Conservation (phyloP, 148 eudicot species). For the Pharnaceum exiguum region DNA sequence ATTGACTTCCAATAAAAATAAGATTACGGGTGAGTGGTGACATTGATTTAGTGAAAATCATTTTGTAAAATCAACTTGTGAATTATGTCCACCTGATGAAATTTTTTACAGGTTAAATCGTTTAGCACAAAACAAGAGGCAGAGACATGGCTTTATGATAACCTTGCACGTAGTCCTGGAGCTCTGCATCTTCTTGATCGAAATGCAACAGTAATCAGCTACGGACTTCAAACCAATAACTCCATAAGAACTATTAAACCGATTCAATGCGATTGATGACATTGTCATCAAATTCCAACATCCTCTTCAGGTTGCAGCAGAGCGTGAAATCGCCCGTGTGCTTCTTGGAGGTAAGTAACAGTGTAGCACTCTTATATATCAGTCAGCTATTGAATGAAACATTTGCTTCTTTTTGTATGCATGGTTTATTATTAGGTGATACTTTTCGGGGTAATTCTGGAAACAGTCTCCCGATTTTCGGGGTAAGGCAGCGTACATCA, state of each 20-base stretch:
- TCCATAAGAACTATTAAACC: conserved; percentile 38
- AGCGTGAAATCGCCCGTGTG: conserved; percentile 72
- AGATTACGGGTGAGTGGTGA: too few relatives aligned
- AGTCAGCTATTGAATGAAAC: too few relatives aligned
- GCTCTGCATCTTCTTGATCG: conserved; percentile 63
- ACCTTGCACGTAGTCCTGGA: conserved; percentile 60
- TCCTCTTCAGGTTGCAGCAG: conserved; percentile 82
- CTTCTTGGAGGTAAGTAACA: conserved; percentile 11
- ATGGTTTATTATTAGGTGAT: too few relatives aligned
- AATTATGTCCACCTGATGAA: too few relatives aligned
- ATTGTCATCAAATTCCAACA: conserved; percentile 60
- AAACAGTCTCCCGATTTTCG: too few relatives aligned
- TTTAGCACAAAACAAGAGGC: conserved; percentile 47
- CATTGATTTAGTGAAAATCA: too few relatives aligned
- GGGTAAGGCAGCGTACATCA: too few relatives aligned
- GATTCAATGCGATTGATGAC: conserved; percentile 41
- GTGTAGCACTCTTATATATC: too few relatives aligned
- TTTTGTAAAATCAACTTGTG: too few relatives aligned
- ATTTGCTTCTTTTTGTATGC: neutral
- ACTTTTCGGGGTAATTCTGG: too few relatives aligned
- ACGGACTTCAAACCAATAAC: conserved; percentile 71
- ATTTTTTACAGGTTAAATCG: conserved; percentile 47
- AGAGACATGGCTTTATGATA: conserved; percentile 53
- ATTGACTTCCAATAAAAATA: too few relatives aligned
- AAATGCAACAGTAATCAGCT: conserved; percentile 53